phyloP scores from a whole-genome alignment of 1,284 basidiomycete genomes.

The Cutaneotrichosporon cyanovorans region DNA sequence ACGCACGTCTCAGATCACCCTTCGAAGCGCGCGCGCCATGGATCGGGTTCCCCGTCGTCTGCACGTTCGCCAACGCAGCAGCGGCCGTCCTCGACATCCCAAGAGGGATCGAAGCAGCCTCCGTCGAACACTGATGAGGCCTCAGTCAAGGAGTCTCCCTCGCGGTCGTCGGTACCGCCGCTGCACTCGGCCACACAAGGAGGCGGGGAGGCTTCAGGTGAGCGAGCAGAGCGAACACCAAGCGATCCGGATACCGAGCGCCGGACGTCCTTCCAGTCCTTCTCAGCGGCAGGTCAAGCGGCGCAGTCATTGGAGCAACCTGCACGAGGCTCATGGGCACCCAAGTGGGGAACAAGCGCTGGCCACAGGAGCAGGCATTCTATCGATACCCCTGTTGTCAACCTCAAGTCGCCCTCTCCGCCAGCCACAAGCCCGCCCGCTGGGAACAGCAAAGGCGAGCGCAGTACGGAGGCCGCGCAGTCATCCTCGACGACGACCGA shows the following conservation, averaged over 20 bases:
- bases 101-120: too few relatives aligned
- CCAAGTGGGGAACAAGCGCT: constrained; percentile 6
- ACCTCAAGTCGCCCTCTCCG: constrained; percentile 14
- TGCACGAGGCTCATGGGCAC: constrained; percentile 5
- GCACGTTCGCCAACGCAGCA: constrained; percentile 1
- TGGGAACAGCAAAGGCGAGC: constrained; percentile 3
- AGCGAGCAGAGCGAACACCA: too few relatives aligned
- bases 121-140: too few relatives aligned
- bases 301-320: background rate
- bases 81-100: too few relatives aligned
- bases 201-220: background rate
- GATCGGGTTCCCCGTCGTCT: constrained; percentile 1
- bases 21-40: constrained; percentile 8
- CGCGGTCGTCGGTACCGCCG: constrained; percentile 9
- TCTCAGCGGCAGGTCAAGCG: constrained; percentile 4
- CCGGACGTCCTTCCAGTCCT: constrained; percentile 6
- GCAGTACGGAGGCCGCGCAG: constrained; percentile 3
- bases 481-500: constrained; percentile 3
- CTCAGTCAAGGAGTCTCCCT: constrained; percentile 5
- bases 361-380: constrained; percentile 14
- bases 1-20: constrained; percentile 4
- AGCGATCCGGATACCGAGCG: background rate
- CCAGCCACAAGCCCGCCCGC: constrained; percentile 9
- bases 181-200: constrained; percentile 12
- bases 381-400: constrained; percentile 10